Base-by-base conservation (phyloP, 2,329 filamentous ascomycete genomes). In the Rhinocladiella similis region DNA sequence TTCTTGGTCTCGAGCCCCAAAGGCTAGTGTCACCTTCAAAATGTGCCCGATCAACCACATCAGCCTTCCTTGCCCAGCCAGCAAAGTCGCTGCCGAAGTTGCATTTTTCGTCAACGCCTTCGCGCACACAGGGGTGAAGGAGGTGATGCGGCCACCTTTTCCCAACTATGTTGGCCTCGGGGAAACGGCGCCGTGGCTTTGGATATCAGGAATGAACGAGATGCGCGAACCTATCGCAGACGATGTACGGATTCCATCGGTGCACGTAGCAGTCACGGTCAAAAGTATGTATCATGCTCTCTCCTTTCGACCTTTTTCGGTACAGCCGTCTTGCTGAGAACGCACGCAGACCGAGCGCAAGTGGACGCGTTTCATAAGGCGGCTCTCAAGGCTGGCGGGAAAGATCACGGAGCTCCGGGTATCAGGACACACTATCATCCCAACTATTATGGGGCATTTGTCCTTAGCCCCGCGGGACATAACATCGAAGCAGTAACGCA, bases 401-500 rank as follows among this genome's bases (percentile, higher is more conserved):
- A 70, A 29, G 74, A 76, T 62, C 82, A 82, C 61, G 80, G 80
- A 3, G 66, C 71, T 14, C 80, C 80, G 0, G 80, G 80, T 0
- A 29, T 72, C 12, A 68, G 78, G 41, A 56, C 71, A 3, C 66
- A 78, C 13, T 82, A 80, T 63, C 71, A 72, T 43, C 64, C 72
- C 13, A 70, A 70, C 5, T 83, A 82, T 65, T 83, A 81, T 50
- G 80, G 66, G 1, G 77, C 79, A 0, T 83, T 78, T 68, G 71
- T 82, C 5, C 65, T 73, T 39, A 80, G 82, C 62, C 77, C 79
- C 1, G 67, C 72, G 3, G 80, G 80, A 0, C 82, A 82, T 62
- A 83, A 83, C 60, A 73, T 82, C 43, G 80, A 83, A 67, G 73
- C 73, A 50, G 70, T 79, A 10, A 35, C n/a, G n/a, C 38, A 41